These are phyloP conservation scores for Coriaria nepalensis DNA, from an alignment of 306 rosid species.

Conservation along the genomic window DNA sequence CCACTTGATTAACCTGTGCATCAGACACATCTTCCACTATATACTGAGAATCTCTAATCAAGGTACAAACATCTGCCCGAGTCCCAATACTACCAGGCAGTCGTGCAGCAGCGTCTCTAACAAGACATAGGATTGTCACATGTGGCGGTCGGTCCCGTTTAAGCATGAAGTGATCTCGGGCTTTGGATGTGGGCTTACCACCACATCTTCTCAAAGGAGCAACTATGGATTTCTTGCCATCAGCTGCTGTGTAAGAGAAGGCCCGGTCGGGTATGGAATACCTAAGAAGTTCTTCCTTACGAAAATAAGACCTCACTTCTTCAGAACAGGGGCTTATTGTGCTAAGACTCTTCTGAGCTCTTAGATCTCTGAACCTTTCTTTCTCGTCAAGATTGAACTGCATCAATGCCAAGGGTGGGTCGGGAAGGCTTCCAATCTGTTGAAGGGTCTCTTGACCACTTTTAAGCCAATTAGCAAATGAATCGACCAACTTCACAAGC, in stretches of 20 bases:
- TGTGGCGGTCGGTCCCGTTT: slow-evolving; percentile 98
- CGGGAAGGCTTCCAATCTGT: slow-evolving; percentile 96
- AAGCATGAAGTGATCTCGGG: slow-evolving; percentile 98
- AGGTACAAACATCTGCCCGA: slow-evolving; percentile 94
- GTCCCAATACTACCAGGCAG: slow-evolving; percentile 99
- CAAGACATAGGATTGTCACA: slow-evolving; percentile 97
- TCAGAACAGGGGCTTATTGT: slow-evolving; percentile 85
- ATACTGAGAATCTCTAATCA: slow-evolving; percentile 95
- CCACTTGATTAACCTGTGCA: slow-evolving; percentile 94
- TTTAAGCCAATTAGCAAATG: slow-evolving; percentile 97
- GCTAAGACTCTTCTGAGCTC: slow-evolving; percentile 97
- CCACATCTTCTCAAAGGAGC: slow-evolving; percentile 99
- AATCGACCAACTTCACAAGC: slow-evolving; percentile 96
- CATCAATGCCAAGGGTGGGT: slow-evolving; percentile 80
- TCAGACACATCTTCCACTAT: slow-evolving; percentile 97
- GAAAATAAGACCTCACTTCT: slow-evolving; percentile 83
- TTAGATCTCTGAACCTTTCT: slow-evolving; percentile 89
- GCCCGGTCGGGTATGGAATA: slow-evolving; percentile 99
- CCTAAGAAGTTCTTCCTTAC: slow-evolving; percentile 88
- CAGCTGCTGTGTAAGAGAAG: slow-evolving; percentile 91
- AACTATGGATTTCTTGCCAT: slow-evolving; percentile 91
- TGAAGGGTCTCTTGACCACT: slow-evolving; percentile 98
- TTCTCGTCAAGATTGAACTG: slow-evolving; percentile 92
- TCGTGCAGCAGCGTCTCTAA: slow-evolving; percentile 98
- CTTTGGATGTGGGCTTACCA: slow-evolving; percentile 99